phyloP scores from a whole-genome alignment of 225 moss, liverwort and hornwort genomes.

The Sphagnum contortum region DNA sequence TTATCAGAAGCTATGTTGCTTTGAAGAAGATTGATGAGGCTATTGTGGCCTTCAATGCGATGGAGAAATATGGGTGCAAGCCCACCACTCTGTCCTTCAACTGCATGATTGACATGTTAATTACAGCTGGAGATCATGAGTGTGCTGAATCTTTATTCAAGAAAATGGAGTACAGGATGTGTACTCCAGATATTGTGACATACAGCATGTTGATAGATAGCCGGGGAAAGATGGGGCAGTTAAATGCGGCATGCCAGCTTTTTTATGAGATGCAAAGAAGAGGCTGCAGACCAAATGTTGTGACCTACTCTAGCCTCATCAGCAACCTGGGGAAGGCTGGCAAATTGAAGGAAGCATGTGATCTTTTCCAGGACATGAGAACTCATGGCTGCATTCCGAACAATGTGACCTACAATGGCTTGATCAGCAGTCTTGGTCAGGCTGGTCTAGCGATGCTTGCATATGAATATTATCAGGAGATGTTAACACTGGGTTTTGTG shows the following conservation, averaged over 20 bases:
- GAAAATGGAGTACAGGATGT: slow-evolving; percentile 28
- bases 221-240: slow-evolving; percentile 35
- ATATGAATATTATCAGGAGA: slow-evolving; percentile 24
- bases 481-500: slow-evolving; percentile 23
- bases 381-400: slow-evolving; percentile 35
- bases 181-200: slow-evolving; percentile 44
- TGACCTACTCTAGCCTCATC: slow-evolving; percentile 42
- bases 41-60: slow-evolving; percentile 29
- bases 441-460: slow-evolving; percentile 20
- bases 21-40: slow-evolving; percentile 41
- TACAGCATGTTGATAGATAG: slow-evolving; percentile 64
- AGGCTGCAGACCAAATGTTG: slow-evolving; percentile 52
- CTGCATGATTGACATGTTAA: slow-evolving; percentile 23
- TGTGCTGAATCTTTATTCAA: slow-evolving; percentile 28
- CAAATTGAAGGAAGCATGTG: slow-evolving; percentile 31
- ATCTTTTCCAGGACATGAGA: slow-evolving; percentile 35
- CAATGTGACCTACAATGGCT: slow-evolving; percentile 32
- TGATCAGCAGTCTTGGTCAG: slow-evolving; percentile 24
- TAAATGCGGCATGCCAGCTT: slow-evolving; percentile 53
- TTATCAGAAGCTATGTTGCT: slow-evolving; percentile 57
- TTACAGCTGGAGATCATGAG: slow-evolving; percentile 10
- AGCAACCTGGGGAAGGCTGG: slow-evolving; percentile 36
- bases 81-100: slow-evolving; percentile 37
- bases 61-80: slow-evolving; percentile 33
- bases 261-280: slow-evolving; percentile 61